Conservation (phyloP, 169 alveolate genomes). For the Plasmodium ovale region DNA sequence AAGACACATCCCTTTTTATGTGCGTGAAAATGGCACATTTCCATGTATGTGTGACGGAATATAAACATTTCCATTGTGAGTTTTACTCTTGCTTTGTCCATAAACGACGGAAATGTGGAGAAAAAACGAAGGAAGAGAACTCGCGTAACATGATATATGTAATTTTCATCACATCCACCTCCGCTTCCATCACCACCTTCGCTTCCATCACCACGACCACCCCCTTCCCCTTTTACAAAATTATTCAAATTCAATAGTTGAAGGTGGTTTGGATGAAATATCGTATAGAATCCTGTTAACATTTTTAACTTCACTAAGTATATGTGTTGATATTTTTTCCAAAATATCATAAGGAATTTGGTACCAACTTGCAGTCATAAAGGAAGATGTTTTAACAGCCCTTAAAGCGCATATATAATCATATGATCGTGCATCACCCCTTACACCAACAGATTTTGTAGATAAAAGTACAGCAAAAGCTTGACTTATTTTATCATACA, state of each 20-base stretch:
- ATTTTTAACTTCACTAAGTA: slow-evolving; percentile 80
- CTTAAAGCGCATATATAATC: slow-evolving; percentile 81
- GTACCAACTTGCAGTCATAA: slow-evolving; percentile 83
- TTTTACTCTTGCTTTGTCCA: no score
- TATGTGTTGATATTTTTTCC: slow-evolving; percentile 79
- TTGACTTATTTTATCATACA: slow-evolving; percentile 81
- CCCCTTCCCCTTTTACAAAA: neutral
- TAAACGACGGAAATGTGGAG: no score
- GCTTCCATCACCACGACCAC: no score
- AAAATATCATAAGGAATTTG: slow-evolving; percentile 80
- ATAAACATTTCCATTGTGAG: no score
- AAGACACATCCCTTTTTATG: no score
- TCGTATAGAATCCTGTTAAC: slow-evolving; percentile 84
- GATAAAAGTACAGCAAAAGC: slow-evolving; percentile 81
- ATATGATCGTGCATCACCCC: slow-evolving; percentile 81
- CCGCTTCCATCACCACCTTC: no score
- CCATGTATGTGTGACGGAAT: no score
- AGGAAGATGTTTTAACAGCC: slow-evolving; percentile 81
- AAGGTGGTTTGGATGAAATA: slow-evolving; percentile 85
- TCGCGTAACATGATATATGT: no score
- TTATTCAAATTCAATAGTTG: slow-evolving; percentile 82
- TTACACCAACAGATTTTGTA: slow-evolving; percentile 80
- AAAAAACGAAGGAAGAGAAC: no score
- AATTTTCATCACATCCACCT: no score
- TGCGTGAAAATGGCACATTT: no score